Evolutionary conservation across 129 eudicot species (phyloP).

Genomic region (Dittrichia graveolens): DNA sequence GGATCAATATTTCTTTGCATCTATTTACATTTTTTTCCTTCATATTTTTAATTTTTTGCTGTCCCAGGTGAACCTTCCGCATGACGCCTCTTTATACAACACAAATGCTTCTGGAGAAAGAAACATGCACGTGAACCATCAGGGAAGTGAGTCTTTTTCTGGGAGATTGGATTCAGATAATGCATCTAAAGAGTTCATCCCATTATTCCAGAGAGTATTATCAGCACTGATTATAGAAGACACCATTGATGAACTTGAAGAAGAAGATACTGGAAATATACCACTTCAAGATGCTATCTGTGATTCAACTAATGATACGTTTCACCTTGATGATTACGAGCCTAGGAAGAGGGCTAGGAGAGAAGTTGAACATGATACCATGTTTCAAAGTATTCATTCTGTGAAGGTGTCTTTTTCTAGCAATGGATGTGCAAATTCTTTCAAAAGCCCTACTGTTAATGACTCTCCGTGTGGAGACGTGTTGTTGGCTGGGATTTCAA

Average conservation of each 20-base stretch:
- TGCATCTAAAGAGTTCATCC: constrained; percentile 41
- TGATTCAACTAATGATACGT: constrained; percentile 43
- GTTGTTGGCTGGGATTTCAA: constrained; percentile 51
- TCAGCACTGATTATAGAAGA: constrained; percentile 86
- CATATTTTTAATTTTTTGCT: not conserved
- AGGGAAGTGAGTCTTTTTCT: constrained; percentile 44
- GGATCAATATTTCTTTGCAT: too few relatives aligned
- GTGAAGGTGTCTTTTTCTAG: constrained; percentile 49
- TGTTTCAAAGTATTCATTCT: constrained; percentile 39
- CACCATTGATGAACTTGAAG: constrained; percentile 63
- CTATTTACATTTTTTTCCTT: too few relatives aligned
- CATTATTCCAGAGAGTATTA: constrained; percentile 82
- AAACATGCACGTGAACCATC: constrained; percentile 45
- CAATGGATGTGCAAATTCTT: constrained; percentile 45
- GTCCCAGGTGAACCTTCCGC: constrained; percentile 49
- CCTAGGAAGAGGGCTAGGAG: constrained; percentile 46
- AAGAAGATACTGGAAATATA: constrained; percentile 42
- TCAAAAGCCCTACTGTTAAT: constrained; percentile 43
- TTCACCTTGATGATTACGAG: constrained; percentile 35
- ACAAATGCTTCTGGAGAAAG: constrained; percentile 41
- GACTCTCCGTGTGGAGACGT: constrained; percentile 46
- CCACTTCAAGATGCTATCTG: constrained; percentile 31
- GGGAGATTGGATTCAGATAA: constrained; percentile 53
- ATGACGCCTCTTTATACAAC: constrained; percentile 40
- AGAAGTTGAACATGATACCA: constrained; percentile 46